Base-by-base conservation (phyloP, 2,329 filamentous ascomycete genomes). In the Blastomyces gilchristii region DNA sequence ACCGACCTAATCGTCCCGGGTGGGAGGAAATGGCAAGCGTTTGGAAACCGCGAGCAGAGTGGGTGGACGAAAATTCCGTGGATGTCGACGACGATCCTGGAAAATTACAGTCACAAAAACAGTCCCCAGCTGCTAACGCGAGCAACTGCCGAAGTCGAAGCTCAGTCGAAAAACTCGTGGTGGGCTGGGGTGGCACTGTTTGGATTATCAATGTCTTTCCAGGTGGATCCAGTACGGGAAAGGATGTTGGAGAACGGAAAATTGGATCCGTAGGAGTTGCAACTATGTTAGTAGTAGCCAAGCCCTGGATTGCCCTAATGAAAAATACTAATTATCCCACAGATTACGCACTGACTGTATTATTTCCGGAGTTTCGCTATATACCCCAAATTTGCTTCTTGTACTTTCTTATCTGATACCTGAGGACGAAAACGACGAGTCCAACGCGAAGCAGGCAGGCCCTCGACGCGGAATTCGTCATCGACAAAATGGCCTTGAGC, bases 11-110 rank as follows among this genome's bases (percentile, higher is more conserved):
- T 69, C 89, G 88, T 5, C 86, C 88, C 9, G 87, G 88, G 63
- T 97, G 94, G 91, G 91, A 97, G 68, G 91, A 96, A 52, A 97
- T 99, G 92, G 92, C 92, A 0, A 85, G 89, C 57, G 90, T 97
- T 3, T 97, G 94, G 92, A 96, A 93, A 77, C 90, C 90, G 1
- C 83, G 92, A 28, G 86, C 87, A 0, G 91, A 97, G 73, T 99
- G 94, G 94, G 88, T 97, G 54, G 90, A 97, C 70, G 89, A 96
- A 69, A 83, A 87, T 65, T 81, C 84, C 6, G 80, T 97, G n/a
- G 89, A 92, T 68, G 81, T 79, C 2, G 89, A 93, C 62, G 86
- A 91, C 45, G 81, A 84, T 31, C 63, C 68, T 54, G 41, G 53
- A 28, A 71, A 69, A 54, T 63, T 74, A 63, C 75, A 78, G 71